phyloP scores from a whole-genome alignment of 2,329 filamentous ascomycete species.

The Zasmidium cellare region DNA sequence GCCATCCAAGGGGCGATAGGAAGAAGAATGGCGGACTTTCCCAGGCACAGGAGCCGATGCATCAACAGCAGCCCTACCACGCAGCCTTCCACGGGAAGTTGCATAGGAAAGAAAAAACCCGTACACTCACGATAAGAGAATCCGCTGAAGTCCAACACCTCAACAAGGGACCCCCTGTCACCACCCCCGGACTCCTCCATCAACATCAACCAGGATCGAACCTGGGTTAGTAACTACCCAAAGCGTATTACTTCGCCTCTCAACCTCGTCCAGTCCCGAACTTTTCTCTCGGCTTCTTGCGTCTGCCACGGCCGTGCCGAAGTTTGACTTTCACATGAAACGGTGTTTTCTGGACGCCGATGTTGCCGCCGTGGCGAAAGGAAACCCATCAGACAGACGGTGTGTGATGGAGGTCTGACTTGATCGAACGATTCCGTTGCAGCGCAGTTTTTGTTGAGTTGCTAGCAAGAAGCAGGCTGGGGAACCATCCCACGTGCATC shows the following conservation, averaged over 20 bases:
- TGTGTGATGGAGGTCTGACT: too few species aligned
- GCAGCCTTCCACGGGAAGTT: background rate
- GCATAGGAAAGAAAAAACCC: too few species aligned
- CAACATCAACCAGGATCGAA: background rate
- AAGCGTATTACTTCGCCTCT: background rate
- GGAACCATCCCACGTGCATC: too few species aligned
- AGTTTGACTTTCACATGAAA: background rate
- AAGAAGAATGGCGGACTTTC: background rate
- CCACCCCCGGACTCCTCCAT: background rate
- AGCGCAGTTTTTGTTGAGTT: too few species aligned
- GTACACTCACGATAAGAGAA: background rate
- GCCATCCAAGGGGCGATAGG: too few species aligned
- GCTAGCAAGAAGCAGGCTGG: too few species aligned
- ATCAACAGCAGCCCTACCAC: background rate
- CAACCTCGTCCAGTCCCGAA: background rate
- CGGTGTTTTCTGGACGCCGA: background rate
- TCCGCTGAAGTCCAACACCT: background rate
- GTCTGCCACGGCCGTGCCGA: background rate
- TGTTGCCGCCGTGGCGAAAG: too few species aligned
- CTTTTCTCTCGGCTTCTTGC: background rate
- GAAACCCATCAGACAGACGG: too few species aligned
- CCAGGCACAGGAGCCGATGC: background rate
- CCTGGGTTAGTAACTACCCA: background rate
- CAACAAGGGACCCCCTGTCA: background rate
- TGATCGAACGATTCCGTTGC: background rate